Conservation (phyloP, 2,329 filamentous ascomycete species). For the Pyrenochaeta sp. region DNA sequence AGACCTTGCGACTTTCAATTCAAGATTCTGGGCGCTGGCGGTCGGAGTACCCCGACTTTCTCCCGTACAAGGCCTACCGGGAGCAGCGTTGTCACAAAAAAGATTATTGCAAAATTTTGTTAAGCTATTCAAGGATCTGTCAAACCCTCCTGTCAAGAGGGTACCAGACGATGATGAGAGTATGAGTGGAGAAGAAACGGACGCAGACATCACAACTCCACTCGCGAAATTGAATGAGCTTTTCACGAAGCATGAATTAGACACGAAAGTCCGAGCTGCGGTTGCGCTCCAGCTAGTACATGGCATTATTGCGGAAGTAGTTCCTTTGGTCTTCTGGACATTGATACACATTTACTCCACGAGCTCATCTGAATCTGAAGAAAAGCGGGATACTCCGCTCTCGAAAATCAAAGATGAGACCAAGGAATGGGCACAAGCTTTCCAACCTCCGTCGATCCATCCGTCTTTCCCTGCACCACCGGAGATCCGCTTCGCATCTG, state of each 20-base stretch:
- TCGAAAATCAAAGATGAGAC: constrained; percentile 38
- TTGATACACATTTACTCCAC: constrained; percentile 37
- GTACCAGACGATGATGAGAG: constrained; percentile 42
- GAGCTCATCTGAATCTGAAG: constrained; percentile 8
- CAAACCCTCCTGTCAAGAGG: constrained; percentile 35
- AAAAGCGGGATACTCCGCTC: constrained; percentile 21
- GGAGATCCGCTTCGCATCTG: constrained; percentile 33
- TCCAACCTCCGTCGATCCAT: constrained; percentile 46
- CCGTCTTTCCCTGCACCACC: constrained; percentile 46
- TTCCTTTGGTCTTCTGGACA: constrained; percentile 45
- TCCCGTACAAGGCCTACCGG: constrained; percentile 57
- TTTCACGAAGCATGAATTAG: constrained; percentile 37
- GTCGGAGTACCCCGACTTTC: constrained; percentile 64
- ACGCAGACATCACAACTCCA: constrained; percentile 43
- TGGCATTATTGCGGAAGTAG: constrained; percentile 33
- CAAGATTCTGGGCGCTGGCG: constrained; percentile 61
- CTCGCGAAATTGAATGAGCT: constrained; percentile 40
- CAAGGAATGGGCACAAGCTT: constrained; percentile 36
- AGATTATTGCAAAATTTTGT: constrained; percentile 37
- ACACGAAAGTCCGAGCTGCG: constrained; percentile 35
- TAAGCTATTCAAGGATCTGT: constrained; percentile 35
- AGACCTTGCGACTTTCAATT: constrained; percentile 64
- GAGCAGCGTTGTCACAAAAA: constrained; percentile 43
- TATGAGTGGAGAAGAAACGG: constrained; percentile 42
- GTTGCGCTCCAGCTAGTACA: constrained; percentile 40